Percentiles rank a stretch among this genome's conserved stretches.
Evolutionary conservation across 768 basidiomycete species (phyloP).

Genomic region (Mrakia gelida): DNA sequence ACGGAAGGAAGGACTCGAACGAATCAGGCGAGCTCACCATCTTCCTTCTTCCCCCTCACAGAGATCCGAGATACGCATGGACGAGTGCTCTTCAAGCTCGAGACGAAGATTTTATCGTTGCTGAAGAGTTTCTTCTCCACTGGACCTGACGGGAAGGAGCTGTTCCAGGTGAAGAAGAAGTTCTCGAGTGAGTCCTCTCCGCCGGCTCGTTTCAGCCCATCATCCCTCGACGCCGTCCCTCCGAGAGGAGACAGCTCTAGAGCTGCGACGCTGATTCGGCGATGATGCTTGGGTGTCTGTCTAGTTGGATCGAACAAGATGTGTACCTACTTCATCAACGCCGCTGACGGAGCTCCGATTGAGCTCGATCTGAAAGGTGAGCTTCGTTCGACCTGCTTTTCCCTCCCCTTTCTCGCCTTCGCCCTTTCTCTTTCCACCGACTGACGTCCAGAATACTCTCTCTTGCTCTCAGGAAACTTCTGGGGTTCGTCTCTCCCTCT

Average conservation of each 20-base stretch:
- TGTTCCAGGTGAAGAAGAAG: constrained; percentile 37
- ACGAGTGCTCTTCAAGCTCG: constrained; percentile 39
- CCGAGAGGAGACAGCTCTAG: no score
- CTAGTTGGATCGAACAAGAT: constrained; percentile 41
- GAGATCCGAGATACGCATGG: constrained; percentile 42
- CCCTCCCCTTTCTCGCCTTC: neutral
- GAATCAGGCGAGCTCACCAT: neutral
- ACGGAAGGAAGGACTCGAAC: neutral
- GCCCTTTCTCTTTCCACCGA: neutral
- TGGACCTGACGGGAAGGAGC: constrained; percentile 35
- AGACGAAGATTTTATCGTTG: constrained; percentile 40
- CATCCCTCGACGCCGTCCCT: neutral
- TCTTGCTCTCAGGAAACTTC: neutral
- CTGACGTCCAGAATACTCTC: neutral
- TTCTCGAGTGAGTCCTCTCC: constrained; percentile 34
- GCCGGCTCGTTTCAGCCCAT: neutral
- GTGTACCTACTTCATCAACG: constrained; percentile 41
- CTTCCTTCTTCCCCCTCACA: constrained; percentile 18
- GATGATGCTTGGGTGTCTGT: no score
- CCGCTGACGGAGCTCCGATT: constrained; percentile 35
- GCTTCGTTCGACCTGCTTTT: constrained; percentile 33
- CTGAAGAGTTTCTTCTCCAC: constrained; percentile 38
- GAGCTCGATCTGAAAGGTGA: constrained; percentile 40
- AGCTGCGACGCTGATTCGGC: neutral
- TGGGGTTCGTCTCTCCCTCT: neutral